Base-by-base conservation (phyloP, 805 yeast species). In the Suhomyces sp. region DNA sequence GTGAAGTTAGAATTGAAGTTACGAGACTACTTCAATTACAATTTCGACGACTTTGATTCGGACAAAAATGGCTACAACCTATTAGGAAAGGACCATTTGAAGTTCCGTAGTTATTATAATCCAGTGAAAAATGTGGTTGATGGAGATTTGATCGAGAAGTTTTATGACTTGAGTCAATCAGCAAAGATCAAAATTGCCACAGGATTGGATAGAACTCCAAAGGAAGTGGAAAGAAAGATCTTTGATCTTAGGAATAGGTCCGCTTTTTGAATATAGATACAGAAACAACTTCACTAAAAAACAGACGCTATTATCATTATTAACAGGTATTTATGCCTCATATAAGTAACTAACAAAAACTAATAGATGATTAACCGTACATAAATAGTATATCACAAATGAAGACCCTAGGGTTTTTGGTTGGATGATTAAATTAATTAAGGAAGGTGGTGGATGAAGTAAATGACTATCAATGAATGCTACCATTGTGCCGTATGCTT, bases 101-200 rank as follows among this genome's bases (percentile, higher is more conserved):
- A 73, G 38, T 90, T 72, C 54, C 63, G 97, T 36, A 73, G 97
- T 34, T 83, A 82, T 51, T 88, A 87, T 54, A 79, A 77, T n/a
- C 96, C 97, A 0, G 75, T 72, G 2, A 81, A 79, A 43, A 73
- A 77, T 32, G 79, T 84, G 2, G 71, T 93, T 25, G 97, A 93
- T 60, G 98, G 98, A 7, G 98, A 93, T 53, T 64, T 86, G 11
- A 66, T 91, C 31, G 96, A 88, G 48, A 54, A 59, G 26, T 85
- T 66, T 49, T 58, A 51, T 31, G 50, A 55, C 7, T 53, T 76
- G 14, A 49, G 51, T 10, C 53, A 56, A 1, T 47, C 61, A 1
- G 51, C 56, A 4, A 67, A 72, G 38, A 46, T 63, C 14, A 56
- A 51, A 13, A 59, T 74, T 19, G 68, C 70, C 6, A 48, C 58